Evolutionary conservation across 179 eudicot species (phyloP).

Genomic region (Spinacia oleracea): DNA sequence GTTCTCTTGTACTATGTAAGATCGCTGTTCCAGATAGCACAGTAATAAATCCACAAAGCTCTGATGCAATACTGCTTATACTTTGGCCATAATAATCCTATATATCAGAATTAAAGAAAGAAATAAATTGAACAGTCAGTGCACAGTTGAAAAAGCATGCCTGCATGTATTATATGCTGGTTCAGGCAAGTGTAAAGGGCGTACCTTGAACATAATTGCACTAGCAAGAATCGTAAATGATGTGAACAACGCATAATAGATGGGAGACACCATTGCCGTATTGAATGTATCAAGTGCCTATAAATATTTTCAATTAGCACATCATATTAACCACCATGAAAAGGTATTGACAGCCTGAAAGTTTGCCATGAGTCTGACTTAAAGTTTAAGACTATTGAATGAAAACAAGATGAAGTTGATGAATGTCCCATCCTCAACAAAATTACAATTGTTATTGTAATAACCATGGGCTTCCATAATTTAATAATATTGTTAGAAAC

Average conservation of each 20-base stretch:
- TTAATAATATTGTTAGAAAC: neutral
- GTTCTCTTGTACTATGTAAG: conserved; percentile 83
- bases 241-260: conserved; percentile 87
- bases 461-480: neutral
- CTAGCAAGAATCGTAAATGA: conserved; percentile 87
- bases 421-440: neutral
- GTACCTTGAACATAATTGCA: conserved; percentile 91
- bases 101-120: conserved; percentile 7
- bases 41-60: conserved; percentile 82
- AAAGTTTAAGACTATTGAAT: too few species aligned
- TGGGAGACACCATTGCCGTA: conserved; percentile 81
- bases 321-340: conserved; percentile 15
- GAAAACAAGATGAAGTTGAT: neutral
- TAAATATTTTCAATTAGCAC: conserved; percentile 9
- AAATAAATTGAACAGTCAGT: neutral
- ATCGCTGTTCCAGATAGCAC: conserved; percentile 82
- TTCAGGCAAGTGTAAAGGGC: neutral
- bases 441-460: neutral
- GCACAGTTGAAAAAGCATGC: neutral
- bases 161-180: neutral
- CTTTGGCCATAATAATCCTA: conserved; percentile 93
- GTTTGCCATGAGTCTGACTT: neutral
- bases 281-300: conserved; percentile 85
- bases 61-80: conserved; percentile 73
- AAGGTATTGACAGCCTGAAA: neutral